These are phyloP conservation scores for Arthrobotrys megalospora DNA, from an alignment of 2,329 filamentous ascomycete genomes.

Conservation along the genomic window DNA sequence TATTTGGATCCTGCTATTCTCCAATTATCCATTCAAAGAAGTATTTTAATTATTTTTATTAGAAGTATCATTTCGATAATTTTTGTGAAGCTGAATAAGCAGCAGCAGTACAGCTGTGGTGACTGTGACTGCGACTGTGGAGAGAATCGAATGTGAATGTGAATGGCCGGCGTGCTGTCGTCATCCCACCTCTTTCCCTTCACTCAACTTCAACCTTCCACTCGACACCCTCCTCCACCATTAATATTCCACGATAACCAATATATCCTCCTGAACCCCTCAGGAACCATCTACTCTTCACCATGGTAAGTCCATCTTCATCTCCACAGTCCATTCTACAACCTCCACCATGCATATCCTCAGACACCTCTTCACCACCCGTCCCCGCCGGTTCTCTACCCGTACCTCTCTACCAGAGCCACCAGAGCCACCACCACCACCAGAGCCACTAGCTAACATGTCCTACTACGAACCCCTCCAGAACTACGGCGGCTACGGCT, in stretches of 20 bases:
- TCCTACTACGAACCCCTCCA: conserved; percentile 66
- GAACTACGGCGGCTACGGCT: conserved; percentile 69
- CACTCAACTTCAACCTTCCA: neutral
- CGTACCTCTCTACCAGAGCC: neutral
- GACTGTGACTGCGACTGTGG: neutral
- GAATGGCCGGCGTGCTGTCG: conserved; percentile 35
- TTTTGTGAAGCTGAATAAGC: conserved; percentile 5
- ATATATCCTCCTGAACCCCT: neutral
- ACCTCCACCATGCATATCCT: conserved; percentile 1
- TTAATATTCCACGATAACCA: too few relatives aligned
- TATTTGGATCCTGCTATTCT: too few relatives aligned
- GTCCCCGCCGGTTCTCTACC: neutral
- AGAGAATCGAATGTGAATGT: neutral
- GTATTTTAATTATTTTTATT: neutral
- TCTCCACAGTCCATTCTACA: neutral
- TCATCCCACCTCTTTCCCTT: conserved; percentile 48
- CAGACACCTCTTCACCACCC: neutral
- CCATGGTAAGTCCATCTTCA: conserved; percentile 18
- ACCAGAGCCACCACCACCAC: neutral
- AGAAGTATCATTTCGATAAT: neutral
- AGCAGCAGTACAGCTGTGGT: neutral
- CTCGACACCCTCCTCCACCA: neutral
- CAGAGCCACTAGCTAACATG: conserved; percentile 37
- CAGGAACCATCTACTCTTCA: conserved; percentile 11
- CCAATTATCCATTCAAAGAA: too few relatives aligned